phyloP scores from a whole-genome alignment of 768 basidiomycete species.

The Daedalea quercina region DNA sequence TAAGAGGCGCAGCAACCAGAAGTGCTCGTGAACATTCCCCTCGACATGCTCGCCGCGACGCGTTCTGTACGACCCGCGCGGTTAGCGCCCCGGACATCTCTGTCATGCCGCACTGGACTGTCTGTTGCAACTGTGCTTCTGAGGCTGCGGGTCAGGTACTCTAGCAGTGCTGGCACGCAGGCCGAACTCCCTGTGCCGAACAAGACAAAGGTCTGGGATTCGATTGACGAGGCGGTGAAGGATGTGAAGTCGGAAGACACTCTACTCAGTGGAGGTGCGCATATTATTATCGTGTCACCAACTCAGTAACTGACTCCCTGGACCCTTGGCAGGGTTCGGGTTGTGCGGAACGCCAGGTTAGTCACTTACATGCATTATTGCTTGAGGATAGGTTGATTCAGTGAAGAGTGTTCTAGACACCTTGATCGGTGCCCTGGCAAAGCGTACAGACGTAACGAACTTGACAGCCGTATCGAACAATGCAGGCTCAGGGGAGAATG shows the following conservation, averaged over 20 bases:
- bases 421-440: constrained; percentile 68
- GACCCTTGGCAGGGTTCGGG: constrained; percentile 62
- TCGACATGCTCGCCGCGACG: constrained; percentile 1
- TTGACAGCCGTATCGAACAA: constrained; percentile 89
- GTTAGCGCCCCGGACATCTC: not conserved
- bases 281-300: not conserved
- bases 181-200: constrained; percentile 24
- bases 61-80: not conserved
- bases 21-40: not conserved
- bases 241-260: constrained; percentile 77
- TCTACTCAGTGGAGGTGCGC: constrained; percentile 75
- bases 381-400: not conserved
- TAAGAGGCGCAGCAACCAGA: too few species aligned
- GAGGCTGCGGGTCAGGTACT: constrained; percentile 3
- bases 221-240: constrained; percentile 76
- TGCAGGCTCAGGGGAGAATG: constrained; percentile 64
- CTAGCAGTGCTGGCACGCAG: constrained; percentile 11
- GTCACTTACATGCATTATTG: constrained; percentile 9
- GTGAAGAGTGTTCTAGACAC: constrained; percentile 48
- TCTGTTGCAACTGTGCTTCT: not conserved
- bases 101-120: not conserved
- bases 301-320: not conserved
- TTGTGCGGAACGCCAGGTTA: constrained; percentile 82
- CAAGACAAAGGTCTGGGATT: constrained; percentile 68
- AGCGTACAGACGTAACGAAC: constrained; percentile 64